A percentile compares a stretch with the other conserved stretches of the same genome.
phyloP scores from a whole-genome alignment of 805 yeast genomes.

The Komagataella populi region DNA sequence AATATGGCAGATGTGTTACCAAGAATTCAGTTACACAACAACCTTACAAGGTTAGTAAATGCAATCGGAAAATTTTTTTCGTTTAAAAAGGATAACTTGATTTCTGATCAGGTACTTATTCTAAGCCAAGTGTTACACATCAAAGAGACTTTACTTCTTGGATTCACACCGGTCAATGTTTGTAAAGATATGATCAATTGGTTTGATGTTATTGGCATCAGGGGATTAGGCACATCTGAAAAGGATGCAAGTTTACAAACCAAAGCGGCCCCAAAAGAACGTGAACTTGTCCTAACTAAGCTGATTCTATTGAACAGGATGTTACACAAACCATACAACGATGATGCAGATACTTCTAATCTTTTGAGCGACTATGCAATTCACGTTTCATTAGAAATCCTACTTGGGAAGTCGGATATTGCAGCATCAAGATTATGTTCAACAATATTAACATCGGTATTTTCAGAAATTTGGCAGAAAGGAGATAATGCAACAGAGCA shows the following conservation, averaged over 20 bases:
- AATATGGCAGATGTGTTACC: not conserved
- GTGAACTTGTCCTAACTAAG: slow-evolving; percentile 41
- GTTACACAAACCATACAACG: slow-evolving; percentile 24
- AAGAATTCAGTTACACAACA: not conserved
- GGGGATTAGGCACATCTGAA: slow-evolving; percentile 32
- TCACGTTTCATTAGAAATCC: slow-evolving; percentile 45
- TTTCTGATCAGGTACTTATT: slow-evolving; percentile 50
- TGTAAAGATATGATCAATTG: slow-evolving; percentile 27
- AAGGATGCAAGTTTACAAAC: slow-evolving; percentile 5
- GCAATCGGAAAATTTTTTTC: slow-evolving; percentile 29
- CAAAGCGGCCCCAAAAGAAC: slow-evolving; percentile 33
- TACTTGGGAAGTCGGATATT: slow-evolving; percentile 34
- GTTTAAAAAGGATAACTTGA: slow-evolving; percentile 28
- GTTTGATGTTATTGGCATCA: slow-evolving; percentile 38
- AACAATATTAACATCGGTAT: slow-evolving; percentile 38
- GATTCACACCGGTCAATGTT: slow-evolving; percentile 20
- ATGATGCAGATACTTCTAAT: slow-evolving; percentile 16
- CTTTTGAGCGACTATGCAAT: slow-evolving; percentile 32
- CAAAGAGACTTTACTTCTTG: slow-evolving; percentile 26
- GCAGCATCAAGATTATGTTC: slow-evolving; percentile 55
- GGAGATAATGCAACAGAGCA: slow-evolving; percentile 12
- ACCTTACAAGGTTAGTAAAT: slow-evolving; percentile 17
- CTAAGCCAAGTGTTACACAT: slow-evolving; percentile 43
- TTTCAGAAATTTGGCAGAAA: slow-evolving; percentile 15
- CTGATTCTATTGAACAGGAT: slow-evolving; percentile 47